A percentile compares a stretch with the other conserved stretches of the same genome.
Conservation (phyloP, 371 early-diverging fungal genomes). For the Lichtheimia ornata region DNA sequence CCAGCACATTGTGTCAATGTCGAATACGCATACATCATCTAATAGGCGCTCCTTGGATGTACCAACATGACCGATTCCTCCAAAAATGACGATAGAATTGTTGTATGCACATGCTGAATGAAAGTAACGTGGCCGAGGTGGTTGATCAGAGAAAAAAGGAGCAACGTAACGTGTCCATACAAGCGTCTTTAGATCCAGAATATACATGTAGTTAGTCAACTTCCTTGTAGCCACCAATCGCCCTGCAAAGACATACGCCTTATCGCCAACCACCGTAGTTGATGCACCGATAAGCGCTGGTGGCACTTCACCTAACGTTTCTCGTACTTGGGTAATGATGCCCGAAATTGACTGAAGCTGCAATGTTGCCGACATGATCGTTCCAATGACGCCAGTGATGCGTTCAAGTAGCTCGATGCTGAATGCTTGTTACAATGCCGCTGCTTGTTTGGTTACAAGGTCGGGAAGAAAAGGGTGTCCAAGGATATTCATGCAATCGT, state of each 20-base stretch:
- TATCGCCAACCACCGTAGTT: slow-evolving; percentile 65
- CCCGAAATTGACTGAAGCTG: slow-evolving; percentile 62
- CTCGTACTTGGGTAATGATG: slow-evolving; percentile 60
- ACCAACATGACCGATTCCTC: slow-evolving; percentile 53
- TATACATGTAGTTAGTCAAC: slow-evolving; percentile 73
- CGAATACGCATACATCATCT: slow-evolving; percentile 68
- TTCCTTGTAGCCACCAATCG: slow-evolving; percentile 63
- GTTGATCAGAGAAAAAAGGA: slow-evolving; percentile 35
- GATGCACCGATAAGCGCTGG: slow-evolving; percentile 81
- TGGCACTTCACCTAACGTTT: slow-evolving; percentile 76
- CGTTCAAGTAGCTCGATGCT: too few relatives aligned
- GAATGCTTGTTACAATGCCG: too few relatives aligned
- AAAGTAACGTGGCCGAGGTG: slow-evolving; percentile 73
- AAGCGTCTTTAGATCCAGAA: slow-evolving; percentile 63
- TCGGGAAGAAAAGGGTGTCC: too few relatives aligned
- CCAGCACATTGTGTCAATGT: slow-evolving; percentile 64
- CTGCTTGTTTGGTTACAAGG: too few relatives aligned
- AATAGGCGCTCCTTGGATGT: slow-evolving; percentile 41
- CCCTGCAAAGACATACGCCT: slow-evolving; percentile 77
- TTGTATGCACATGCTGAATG: slow-evolving; percentile 71
- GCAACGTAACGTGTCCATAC: slow-evolving; percentile 61
- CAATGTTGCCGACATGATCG: slow-evolving; percentile 5
- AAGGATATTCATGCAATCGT: too few relatives aligned
- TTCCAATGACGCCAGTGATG: too few relatives aligned
- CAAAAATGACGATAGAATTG: slow-evolving; percentile 49